These are phyloP conservation scores for Fusarium stilboides DNA, from an alignment of 2,329 filamentous ascomycete species.

Conservation along the genomic window DNA sequence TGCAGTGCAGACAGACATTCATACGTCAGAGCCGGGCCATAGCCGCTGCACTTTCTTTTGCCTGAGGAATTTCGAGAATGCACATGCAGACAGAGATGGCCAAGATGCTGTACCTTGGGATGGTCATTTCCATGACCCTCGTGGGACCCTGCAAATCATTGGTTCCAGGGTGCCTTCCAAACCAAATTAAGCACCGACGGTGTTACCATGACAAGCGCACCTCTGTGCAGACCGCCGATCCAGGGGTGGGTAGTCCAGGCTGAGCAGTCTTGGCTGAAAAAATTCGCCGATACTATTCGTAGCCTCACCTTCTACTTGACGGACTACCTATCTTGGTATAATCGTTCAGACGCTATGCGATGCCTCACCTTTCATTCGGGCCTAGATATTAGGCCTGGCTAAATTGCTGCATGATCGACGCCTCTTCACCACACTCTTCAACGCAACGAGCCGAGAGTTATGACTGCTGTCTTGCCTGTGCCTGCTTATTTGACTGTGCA, in stretches of 20 bases:
- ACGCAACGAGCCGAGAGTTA: conserved; percentile 10
- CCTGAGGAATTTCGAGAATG: conserved; percentile 16
- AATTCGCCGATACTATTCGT: conserved; percentile 43
- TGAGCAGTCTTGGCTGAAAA: conserved; percentile 43
- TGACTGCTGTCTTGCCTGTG: conserved; percentile 18
- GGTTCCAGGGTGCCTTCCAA: conserved; percentile 25
- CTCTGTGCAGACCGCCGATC: conserved; percentile 47
- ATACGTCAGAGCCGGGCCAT: conserved; percentile 19
- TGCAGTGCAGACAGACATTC: conserved; percentile 18
- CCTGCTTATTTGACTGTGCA: conserved; percentile 24
- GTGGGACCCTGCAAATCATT: conserved; percentile 47
- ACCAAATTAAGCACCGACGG: conserved; percentile 46
- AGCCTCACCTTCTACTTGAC: conserved; percentile 30
- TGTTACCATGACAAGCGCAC: conserved; percentile 37
- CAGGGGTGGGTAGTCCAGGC: conserved; percentile 39
- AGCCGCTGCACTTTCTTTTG: conserved; percentile 29
- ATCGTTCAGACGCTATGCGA: conserved; percentile 24
- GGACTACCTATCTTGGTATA: conserved; percentile 36
- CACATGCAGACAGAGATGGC: conserved; percentile 14
- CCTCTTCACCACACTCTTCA: conserved; percentile 13
- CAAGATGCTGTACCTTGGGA: conserved; percentile 21
- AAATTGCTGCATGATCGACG: conserved; percentile 7
- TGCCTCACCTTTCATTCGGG: conserved; percentile 26
- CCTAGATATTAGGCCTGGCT: conserved; percentile 1
- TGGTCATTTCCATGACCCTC: conserved; percentile 32